Percentiles rank a stretch among this genome's conserved stretches.
These are phyloP conservation scores for Podaxis sp. DNA, from an alignment of 768 basidiomycete species.

Conservation along the genomic window DNA sequence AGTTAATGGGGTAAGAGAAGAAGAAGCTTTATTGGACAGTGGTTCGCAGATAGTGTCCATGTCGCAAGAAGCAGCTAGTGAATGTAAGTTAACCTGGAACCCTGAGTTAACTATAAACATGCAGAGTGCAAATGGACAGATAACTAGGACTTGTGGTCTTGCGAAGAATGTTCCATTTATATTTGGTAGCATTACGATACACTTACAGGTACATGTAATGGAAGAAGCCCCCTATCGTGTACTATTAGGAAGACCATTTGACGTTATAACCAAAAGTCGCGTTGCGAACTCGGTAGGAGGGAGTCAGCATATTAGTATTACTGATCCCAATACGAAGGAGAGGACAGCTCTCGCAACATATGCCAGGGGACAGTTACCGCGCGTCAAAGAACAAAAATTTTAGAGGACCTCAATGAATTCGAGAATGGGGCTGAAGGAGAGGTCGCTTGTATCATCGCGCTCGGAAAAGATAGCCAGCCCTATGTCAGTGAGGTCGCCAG, in stretches of 20 bases:
- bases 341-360: constrained; percentile 12
- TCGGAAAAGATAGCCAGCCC: neutral
- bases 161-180: constrained; percentile 21
- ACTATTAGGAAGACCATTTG: constrained; percentile 28
- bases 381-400: neutral
- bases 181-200: constrained; percentile 20
- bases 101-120: constrained; percentile 20
- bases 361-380: neutral
- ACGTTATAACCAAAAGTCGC: constrained; percentile 18
- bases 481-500: no score
- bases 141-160: constrained; percentile 17
- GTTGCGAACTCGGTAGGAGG: no score
- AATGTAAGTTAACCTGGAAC: constrained; percentile 16
- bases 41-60: constrained; percentile 29
- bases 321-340: constrained; percentile 22
- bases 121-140: constrained; percentile 21
- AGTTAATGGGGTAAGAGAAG: no score
- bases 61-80: constrained; percentile 14
- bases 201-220: constrained; percentile 29
- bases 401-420: constrained; percentile 15
- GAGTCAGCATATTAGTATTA: constrained; percentile 2
- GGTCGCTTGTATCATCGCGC: constrained; percentile 10
- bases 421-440: constrained; percentile 11
- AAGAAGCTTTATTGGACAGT: neutral
- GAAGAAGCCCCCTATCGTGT: constrained; percentile 23